Conservation (phyloP, 148 eudicot species). For the Amaranthus palmeri region DNA sequence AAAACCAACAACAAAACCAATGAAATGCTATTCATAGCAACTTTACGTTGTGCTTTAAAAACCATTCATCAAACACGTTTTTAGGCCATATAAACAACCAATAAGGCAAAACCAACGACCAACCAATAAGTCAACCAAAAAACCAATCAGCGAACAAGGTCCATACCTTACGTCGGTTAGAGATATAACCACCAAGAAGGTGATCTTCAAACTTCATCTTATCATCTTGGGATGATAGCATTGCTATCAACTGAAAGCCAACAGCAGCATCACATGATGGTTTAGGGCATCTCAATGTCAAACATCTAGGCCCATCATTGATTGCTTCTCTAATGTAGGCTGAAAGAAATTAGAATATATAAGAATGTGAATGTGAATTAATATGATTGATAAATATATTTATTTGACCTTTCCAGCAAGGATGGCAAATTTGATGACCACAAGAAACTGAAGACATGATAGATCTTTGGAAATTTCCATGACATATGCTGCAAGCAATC, state of each 20-base stretch:
- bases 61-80: no score
- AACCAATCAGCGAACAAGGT: no score
- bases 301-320: constrained; percentile 58
- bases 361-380: background rate
- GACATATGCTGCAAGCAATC: constrained; percentile 44
- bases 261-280: constrained; percentile 59
- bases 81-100: no score
- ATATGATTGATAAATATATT: background rate
- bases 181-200: constrained; percentile 52
- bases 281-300: constrained; percentile 60
- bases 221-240: constrained; percentile 36
- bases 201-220: constrained; percentile 40
- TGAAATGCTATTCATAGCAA: no score
- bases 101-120: no score
- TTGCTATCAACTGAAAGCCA: constrained; percentile 46
- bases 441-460: constrained; percentile 32
- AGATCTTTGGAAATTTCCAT: constrained; percentile 19
- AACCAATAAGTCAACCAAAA: no score
- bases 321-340: constrained; percentile 55
- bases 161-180: constrained; percentile 45
- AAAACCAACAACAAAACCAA: no score
- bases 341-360: constrained; percentile 19
- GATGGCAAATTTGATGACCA: constrained; percentile 43
- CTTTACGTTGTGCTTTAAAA: no score
- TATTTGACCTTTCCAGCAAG: constrained; percentile 45